Evolutionary conservation across 2,329 filamentous ascomycete genomes (phyloP).

Genomic region (Arthrobotrys sphaeroides): DNA sequence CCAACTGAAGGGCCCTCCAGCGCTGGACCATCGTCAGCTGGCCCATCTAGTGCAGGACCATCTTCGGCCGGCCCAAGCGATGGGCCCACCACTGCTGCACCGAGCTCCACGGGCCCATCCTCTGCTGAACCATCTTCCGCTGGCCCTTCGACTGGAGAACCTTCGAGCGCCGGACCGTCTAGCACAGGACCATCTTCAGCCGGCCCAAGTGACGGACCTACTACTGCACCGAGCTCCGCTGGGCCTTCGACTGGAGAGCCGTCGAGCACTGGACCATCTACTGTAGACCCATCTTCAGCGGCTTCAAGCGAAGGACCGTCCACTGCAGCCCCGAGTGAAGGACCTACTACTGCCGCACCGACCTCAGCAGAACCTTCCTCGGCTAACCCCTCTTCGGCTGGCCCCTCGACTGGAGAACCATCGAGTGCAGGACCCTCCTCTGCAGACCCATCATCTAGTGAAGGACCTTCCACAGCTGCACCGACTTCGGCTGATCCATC

Average conservation of each 20-base stretch:
- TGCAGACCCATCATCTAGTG: not conserved
- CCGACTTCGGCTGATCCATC: not conserved
- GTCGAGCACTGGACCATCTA: not conserved
- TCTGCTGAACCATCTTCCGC: not conserved
- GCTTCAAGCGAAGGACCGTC: not conserved
- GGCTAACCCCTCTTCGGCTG: not conserved
- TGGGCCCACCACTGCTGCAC: not conserved
- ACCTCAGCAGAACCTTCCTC: not conserved
- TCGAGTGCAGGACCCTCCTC: not conserved
- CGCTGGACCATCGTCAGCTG: not conserved
- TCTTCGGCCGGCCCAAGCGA: not conserved
- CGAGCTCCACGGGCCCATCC: not conserved
- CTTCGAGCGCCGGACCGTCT: not conserved
- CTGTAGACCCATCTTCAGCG: not conserved
- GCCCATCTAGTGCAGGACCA: constrained; percentile 5
- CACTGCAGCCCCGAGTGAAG: not conserved
- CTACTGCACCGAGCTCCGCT: not conserved
- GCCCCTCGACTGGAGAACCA: constrained; percentile 2
- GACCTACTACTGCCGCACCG: not conserved
- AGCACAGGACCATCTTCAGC: not conserved
- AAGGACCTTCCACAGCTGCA: not conserved
- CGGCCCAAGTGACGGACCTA: not conserved
- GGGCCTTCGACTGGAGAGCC: not conserved
- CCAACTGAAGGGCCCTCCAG: not conserved
- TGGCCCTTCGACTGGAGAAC: not conserved